phyloP scores from a whole-genome alignment of 768 basidiomycete species.

The Mycena kentingensis region DNA sequence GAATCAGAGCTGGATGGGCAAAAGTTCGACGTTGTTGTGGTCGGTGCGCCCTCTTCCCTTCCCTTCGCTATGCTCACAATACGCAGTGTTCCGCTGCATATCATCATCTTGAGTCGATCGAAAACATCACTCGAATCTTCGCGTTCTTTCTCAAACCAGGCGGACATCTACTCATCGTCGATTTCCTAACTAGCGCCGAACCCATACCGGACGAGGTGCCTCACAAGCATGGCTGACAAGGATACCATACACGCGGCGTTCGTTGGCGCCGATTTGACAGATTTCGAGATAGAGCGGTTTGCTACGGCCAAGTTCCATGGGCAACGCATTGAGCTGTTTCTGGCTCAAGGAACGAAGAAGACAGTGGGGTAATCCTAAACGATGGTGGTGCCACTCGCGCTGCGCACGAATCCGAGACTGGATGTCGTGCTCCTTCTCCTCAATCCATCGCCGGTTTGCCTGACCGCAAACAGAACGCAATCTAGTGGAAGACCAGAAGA shows the following conservation, averaged over 20 bases:
- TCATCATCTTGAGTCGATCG: slow-evolving; percentile 60
- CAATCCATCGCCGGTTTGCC: too few relatives aligned
- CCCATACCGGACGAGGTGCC: slow-evolving; percentile 46
- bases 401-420: too few relatives aligned
- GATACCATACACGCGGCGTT: slow-evolving; percentile 51
- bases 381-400: too few relatives aligned
- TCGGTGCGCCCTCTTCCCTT: slow-evolving; percentile 36
- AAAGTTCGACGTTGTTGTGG: slow-evolving; percentile 72
- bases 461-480: too few relatives aligned
- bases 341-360: slow-evolving; percentile 54
- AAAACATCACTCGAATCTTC: slow-evolving; percentile 53
- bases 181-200: slow-evolving; percentile 35
- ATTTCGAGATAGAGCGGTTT: slow-evolving; percentile 42
- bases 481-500: too few relatives aligned
- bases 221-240: slow-evolving; percentile 53
- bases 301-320: slow-evolving; percentile 34
- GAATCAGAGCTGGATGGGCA: slow-evolving; percentile 50
- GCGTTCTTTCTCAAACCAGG: slow-evolving; percentile 60
- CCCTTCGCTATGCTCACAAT: slow-evolving; percentile 1
- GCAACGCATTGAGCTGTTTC: slow-evolving; percentile 48
- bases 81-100: slow-evolving; percentile 62
- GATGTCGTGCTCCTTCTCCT: too few relatives aligned
- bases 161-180: slow-evolving; percentile 60
- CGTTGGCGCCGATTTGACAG: slow-evolving; percentile 52
- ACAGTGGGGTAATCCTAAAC: too few relatives aligned